Conservation (phyloP, 2,329 filamentous ascomycete species). For the Raffaelea arxii region DNA sequence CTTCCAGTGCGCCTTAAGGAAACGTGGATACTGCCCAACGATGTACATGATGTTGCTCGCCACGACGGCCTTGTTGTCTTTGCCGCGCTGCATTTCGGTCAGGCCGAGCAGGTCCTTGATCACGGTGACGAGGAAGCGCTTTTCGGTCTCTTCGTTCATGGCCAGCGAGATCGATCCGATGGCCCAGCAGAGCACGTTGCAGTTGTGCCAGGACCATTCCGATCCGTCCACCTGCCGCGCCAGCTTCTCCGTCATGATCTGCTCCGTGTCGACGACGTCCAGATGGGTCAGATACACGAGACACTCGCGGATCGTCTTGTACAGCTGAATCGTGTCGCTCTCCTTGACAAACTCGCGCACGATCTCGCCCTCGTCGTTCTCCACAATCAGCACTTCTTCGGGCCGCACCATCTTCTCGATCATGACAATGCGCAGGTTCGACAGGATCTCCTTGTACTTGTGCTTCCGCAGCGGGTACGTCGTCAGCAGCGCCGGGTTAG, state of each 20-base stretch:
- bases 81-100: constrained; percentile 98
- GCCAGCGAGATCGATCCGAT: constrained; percentile 97
- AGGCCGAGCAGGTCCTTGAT: constrained; percentile 96
- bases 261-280: constrained; percentile 93
- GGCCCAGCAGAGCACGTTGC: constrained; percentile 98
- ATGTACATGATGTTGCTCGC: constrained; percentile 99
- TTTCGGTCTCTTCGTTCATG: constrained; percentile 99
- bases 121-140: constrained; percentile 94
- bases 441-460: constrained; percentile 91
- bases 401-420: constrained; percentile 99
- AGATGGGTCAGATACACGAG: constrained; percentile 95
- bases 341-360: constrained; percentile 99
- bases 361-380: constrained; percentile 98
- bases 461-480: constrained; percentile 95
- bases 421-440: constrained; percentile 93
- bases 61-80: constrained; percentile 98
- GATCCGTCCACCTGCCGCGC: constrained; percentile 87
- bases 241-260: constrained; percentile 98
- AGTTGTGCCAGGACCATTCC: constrained; percentile 99
- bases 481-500: constrained; percentile 72
- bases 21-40: constrained; percentile 95
- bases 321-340: constrained; percentile 96
- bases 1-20: constrained; percentile 99
- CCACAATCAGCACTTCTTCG: constrained; percentile 97
- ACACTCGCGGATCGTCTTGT: constrained; percentile 97